Base-by-base conservation (phyloP, 1,139 yeast species). In the Suhomyces bolitotheri region DNA sequence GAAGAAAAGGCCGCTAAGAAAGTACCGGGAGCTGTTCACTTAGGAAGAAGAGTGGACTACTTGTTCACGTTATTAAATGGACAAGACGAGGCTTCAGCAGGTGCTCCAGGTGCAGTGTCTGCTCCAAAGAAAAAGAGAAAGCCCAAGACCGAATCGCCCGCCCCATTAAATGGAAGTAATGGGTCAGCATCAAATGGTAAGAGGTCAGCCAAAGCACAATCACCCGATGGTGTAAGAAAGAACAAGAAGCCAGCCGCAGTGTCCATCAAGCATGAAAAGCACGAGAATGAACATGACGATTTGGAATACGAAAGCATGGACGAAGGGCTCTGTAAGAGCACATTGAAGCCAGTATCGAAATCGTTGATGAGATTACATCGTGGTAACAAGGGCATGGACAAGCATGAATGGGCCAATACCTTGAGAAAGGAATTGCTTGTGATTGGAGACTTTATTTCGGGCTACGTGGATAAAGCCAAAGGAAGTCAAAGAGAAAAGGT, bases 11-110 rank as follows among this genome's bases (percentile, higher is more conserved):
- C 60, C 12, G 51, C 67, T 21, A 81, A 82, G 43, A 83, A 82
- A 50, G 85, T 83, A 8, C 99, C 99, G 1, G 95, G 95, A 5
- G 77, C 97, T 2, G 94, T 92, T 8, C 99, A 92, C 61, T 68
- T 94, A 34, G 90, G 89, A n/a, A 78, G 99, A 59, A 78, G 99
- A 53, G 83, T 87, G 2, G 98, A 94, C 56, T 92, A 90, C 51
- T 71, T 92, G 49, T 74, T 90, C 27, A 64, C 80, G 2, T 80
- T 87, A 19, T 62, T 92, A 46, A 75, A 75, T 40, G 88, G 76
- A 15, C 74, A 67, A 20, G 78, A 69, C 7, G 75, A 69, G 22
- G 24, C 33, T 9, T 40, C 40, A 9, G 38, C 36, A 22, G 25
- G 44, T 5, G 13, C 31, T 5, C 3, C 32, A 13, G 22, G 33